Conservation (phyloP, 495 filamentous ascomycete species). For the Astrocystis sublimbata region DNA sequence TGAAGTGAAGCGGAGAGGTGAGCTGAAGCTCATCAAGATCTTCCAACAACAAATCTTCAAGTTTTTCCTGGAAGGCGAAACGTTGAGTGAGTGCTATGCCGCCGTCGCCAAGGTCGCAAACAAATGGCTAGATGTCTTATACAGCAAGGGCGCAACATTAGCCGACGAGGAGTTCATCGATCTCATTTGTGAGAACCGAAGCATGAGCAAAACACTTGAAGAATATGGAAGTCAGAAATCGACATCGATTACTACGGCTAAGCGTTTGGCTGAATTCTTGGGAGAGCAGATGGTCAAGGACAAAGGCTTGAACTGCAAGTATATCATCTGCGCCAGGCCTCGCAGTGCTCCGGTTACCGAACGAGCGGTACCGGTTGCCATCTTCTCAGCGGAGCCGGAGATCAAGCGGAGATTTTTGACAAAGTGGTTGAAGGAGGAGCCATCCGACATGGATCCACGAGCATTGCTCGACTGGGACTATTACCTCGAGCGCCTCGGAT, state of each 20-base stretch:
- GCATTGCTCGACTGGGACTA: constrained; percentile 93
- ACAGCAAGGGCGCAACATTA: constrained; percentile 80
- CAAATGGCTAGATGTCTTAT: constrained; percentile 90
- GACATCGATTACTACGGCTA: constrained; percentile 97
- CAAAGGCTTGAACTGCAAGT: constrained; percentile 98
- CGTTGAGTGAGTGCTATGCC: constrained; percentile 83
- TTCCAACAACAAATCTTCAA: constrained; percentile 99
- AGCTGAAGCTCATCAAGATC: constrained; percentile 99
- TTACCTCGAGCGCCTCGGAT: constrained; percentile 90
- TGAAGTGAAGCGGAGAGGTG: constrained; percentile 95
- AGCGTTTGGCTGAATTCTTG: constrained; percentile 90
- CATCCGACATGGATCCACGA: constrained; percentile 87
- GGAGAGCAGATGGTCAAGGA: constrained; percentile 99
- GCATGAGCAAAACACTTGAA: constrained; percentile 93
- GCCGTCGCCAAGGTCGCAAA: constrained; percentile 95
- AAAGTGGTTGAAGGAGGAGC: constrained; percentile 95
- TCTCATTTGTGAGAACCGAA: constrained; percentile 97
- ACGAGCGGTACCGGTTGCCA: constrained; percentile 89
- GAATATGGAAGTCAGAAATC: constrained; percentile 96
- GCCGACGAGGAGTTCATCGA: constrained; percentile 97
- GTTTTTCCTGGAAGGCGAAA: constrained; percentile 92
- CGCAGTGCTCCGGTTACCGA: constrained; percentile 92
- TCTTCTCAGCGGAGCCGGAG: constrained; percentile 89
- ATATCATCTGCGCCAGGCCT: constrained; percentile 89
- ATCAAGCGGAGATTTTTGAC: constrained; percentile 87